Conservation (phyloP, 2,329 filamentous ascomycete genomes). For the Colletotrichum endophyticum region DNA sequence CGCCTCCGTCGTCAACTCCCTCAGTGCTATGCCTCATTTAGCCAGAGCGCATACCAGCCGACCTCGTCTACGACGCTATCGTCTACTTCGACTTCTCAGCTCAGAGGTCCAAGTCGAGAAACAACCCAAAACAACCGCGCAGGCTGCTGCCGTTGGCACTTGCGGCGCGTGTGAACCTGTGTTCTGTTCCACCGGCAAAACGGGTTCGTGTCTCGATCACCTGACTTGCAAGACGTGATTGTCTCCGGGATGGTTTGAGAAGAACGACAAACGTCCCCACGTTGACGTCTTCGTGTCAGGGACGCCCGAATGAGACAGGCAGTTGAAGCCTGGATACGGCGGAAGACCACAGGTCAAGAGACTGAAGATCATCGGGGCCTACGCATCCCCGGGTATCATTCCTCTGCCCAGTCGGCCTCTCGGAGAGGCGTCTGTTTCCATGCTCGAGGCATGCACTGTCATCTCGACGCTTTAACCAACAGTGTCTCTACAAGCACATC, state of each 20-base stretch:
- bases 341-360: constrained; percentile 8
- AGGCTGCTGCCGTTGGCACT: neutral
- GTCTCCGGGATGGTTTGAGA: neutral
- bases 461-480: neutral
- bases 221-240: neutral
- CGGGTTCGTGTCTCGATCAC: neutral
- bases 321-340: neutral
- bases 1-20: neutral
- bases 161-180: neutral
- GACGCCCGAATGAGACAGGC: neutral
- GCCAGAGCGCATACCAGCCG: neutral
- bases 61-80: neutral
- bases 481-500: neutral
- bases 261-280: constrained; percentile 11
- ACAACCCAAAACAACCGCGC: neutral
- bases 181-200: neutral
- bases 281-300: constrained; percentile 11
- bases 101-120: neutral
- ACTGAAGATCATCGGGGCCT: neutral
- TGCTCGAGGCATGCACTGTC: constrained; percentile 2
- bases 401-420: neutral
- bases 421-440: neutral
- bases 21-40: neutral
- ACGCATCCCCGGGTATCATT: neutral
- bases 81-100: neutral